These are phyloP conservation scores for Lolium perenne DNA, from an alignment of 176 grass and related monocot genomes.

Conservation along the genomic window DNA sequence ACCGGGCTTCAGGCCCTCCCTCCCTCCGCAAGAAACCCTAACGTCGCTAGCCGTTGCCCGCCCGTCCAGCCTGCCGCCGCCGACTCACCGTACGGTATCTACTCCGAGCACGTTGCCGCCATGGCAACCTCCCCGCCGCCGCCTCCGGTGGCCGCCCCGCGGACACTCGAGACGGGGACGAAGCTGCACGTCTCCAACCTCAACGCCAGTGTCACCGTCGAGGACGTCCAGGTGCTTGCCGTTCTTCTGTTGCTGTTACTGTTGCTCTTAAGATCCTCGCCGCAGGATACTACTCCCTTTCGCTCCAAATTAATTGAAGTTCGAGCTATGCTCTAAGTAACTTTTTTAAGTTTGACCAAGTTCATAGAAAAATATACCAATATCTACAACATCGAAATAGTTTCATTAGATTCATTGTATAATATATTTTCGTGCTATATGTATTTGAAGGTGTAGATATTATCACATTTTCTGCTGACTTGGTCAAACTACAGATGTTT, in stretches of 20 bases:
- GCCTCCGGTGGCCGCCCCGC: background rate
- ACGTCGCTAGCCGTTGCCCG: background rate
- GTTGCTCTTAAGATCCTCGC: slow-evolving; percentile 6
- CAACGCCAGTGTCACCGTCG: slow-evolving; percentile 46
- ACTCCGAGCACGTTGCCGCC: slow-evolving; percentile 56
- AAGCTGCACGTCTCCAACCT: slow-evolving; percentile 67
- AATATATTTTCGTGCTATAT: background rate
- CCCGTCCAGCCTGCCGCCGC: slow-evolving; percentile 36
- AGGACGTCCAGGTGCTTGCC: slow-evolving; percentile 57
- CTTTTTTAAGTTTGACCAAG: background rate
- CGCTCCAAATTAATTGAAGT: slow-evolving; percentile 4
- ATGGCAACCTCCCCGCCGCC: slow-evolving; percentile 21
- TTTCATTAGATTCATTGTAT: background rate
- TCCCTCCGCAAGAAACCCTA: slow-evolving; percentile 48
- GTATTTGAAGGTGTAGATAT: background rate
- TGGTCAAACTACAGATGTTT: background rate
- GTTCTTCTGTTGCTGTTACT: background rate
- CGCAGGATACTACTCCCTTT: background rate
- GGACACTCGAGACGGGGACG: slow-evolving; percentile 53
- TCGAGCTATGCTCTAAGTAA: background rate
- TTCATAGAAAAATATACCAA: background rate
- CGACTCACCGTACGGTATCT: slow-evolving; percentile 54
- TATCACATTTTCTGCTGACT: background rate
- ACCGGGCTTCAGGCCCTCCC: slow-evolving; percentile 7
- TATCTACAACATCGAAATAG: background rate